phyloP scores from a whole-genome alignment of 2,329 filamentous ascomycete species.

The Ophiocordyceps polyrhachis-furcata region DNA sequence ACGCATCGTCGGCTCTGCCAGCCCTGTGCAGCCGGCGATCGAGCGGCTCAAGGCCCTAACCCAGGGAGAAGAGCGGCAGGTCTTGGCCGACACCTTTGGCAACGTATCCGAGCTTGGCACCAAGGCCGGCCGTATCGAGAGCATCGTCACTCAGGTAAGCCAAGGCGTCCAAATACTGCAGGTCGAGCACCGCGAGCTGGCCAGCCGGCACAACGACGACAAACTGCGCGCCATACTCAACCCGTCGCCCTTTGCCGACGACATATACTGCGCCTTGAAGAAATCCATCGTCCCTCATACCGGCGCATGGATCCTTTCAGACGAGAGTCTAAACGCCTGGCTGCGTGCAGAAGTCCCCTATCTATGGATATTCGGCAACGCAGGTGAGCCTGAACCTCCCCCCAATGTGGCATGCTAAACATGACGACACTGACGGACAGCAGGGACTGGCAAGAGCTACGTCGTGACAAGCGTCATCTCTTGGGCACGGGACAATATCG shows the following conservation, averaged over 20 bases:
- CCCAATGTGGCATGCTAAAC: neutral
- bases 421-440: neutral
- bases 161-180: constrained; percentile 15
- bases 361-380: constrained; percentile 24
- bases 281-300: constrained; percentile 21
- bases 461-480: constrained; percentile 23
- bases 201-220: constrained; percentile 14
- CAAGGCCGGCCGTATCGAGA: constrained; percentile 17
- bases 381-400: constrained; percentile 9
- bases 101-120: constrained; percentile 16
- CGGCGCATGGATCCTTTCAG: constrained; percentile 25
- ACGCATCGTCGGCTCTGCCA: constrained; percentile 19
- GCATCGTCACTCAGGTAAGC: constrained; percentile 16
- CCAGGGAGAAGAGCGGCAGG: constrained; percentile 20
- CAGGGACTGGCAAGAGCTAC: constrained; percentile 26
- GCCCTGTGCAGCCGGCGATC: constrained; percentile 19
- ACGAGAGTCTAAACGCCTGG: constrained; percentile 21
- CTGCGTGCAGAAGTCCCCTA: constrained; percentile 17
- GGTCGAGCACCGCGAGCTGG: constrained; percentile 15
- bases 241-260: constrained; percentile 23
- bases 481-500: constrained; percentile 11
- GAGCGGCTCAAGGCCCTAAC: constrained; percentile 21
- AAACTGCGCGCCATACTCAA: constrained; percentile 19
- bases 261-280: constrained; percentile 21
- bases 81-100: constrained; percentile 24